Conservation (phyloP, 2,329 filamentous ascomycete species). For the Penicillium hordei region DNA sequence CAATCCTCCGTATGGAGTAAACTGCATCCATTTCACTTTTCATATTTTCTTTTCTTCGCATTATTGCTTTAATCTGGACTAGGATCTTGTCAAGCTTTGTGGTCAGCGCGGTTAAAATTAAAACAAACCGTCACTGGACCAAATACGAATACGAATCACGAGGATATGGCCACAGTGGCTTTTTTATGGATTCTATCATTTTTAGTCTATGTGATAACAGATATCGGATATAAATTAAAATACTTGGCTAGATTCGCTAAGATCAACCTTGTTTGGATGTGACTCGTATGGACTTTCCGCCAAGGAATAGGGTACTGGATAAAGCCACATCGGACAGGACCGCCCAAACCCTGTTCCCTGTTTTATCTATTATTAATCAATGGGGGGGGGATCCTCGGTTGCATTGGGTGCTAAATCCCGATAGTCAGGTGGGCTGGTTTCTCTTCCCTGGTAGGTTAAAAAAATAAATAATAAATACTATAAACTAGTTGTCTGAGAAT, state of each 20-base stretch:
- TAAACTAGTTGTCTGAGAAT: neutral
- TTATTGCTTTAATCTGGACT: neutral
- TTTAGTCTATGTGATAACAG: neutral
- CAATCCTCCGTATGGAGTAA: neutral
- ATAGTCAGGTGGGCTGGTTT: conserved; percentile 14
- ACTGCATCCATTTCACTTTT: neutral
- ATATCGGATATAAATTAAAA: conserved; percentile 3
- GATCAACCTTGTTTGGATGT: conserved; percentile 11
- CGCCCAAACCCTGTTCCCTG: conserved; percentile 6
- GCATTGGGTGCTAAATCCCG: conserved; percentile 14
- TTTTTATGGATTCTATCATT: neutral
- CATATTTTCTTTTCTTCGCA: neutral
- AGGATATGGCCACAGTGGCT: conserved; percentile 22
- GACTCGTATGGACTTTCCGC: conserved; percentile 5
- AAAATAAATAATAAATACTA: neutral
- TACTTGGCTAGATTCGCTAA: conserved; percentile 4
- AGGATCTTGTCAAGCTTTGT: conserved; percentile 20
- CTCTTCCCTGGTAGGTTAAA: neutral
- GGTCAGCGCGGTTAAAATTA: conserved; percentile 18
- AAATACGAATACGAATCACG: conserved; percentile 27
- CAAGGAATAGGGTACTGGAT: conserved; percentile 9
- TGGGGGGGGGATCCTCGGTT: conserved; percentile 10
- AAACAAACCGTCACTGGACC: conserved; percentile 20
- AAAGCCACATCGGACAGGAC: conserved; percentile 16
- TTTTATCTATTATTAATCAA: conserved; percentile 7